phyloP scores from a whole-genome alignment of 2,329 filamentous ascomycete genomes.

The Aspergillus tanneri region DNA sequence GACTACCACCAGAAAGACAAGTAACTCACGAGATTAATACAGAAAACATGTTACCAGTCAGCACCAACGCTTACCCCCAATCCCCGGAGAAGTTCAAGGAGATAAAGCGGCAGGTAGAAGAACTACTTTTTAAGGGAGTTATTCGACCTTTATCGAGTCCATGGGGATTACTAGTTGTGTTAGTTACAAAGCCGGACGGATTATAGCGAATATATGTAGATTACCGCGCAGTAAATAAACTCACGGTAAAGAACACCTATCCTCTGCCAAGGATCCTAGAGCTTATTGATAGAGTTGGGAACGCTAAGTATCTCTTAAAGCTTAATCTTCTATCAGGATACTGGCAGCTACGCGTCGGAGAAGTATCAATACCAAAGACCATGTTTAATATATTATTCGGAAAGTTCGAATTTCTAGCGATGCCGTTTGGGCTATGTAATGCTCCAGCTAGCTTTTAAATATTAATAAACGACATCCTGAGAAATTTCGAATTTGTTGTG shows the following conservation, averaged over 20 bases:
- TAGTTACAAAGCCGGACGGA: not conserved
- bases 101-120: too few species aligned
- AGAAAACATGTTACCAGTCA: too few species aligned
- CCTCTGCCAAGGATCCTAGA: not conserved
- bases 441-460: not conserved
- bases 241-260: not conserved
- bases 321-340: not conserved
- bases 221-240: not conserved
- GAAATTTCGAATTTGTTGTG: not conserved
- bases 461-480: not conserved
- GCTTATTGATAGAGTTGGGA: not conserved
- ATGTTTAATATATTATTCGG: not conserved
- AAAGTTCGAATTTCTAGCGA: not conserved
- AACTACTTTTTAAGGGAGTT: not conserved
- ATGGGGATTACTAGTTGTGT: not conserved
- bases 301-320: not conserved
- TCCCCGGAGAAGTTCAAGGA: too few species aligned
- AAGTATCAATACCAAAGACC: not conserved
- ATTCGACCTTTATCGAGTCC: not conserved
- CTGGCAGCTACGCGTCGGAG: not conserved
- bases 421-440: not conserved
- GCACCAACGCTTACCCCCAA: too few species aligned
- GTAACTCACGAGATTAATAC: too few species aligned
- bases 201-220: not conserved
- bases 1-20: too few species aligned